A percentile compares a stretch with the other conserved stretches of the same genome.
phyloP scores from a whole-genome alignment of 2,329 filamentous ascomycete genomes.

The Cephalotrichum gorgonifer region DNA sequence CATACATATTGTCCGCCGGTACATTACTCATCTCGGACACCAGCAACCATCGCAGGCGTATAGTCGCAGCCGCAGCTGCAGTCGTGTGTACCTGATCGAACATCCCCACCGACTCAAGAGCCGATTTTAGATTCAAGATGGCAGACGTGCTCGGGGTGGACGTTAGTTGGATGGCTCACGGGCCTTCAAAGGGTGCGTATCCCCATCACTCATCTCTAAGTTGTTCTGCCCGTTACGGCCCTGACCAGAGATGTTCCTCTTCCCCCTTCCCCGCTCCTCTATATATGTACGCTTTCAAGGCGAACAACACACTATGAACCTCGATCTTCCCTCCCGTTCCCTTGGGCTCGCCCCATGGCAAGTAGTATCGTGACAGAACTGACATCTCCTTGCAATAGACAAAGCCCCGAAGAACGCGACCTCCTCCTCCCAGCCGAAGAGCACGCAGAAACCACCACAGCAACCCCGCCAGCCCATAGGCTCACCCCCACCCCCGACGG shows the following conservation, averaged over 20 bases:
- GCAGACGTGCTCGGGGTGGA: constrained; percentile 75
- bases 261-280: background rate
- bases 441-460: background rate
- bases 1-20: too few relatives aligned
- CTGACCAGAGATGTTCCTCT: background rate
- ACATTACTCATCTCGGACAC: too few relatives aligned
- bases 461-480: constrained; percentile 3
- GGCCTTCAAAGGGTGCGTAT: constrained; percentile 65
- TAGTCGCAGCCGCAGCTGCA: too few relatives aligned
- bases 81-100: too few relatives aligned
- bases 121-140: constrained; percentile 34
- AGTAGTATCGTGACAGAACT: background rate
- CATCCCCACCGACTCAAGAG: background rate
- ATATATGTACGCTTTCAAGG: background rate
- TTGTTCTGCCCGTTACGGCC: background rate
- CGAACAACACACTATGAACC: background rate
- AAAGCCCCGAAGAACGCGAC: background rate
- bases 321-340: background rate
- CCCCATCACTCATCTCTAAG: constrained; percentile 17
- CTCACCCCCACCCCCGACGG: background rate
- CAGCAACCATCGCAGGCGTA: too few relatives aligned
- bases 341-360: background rate
- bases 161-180: constrained; percentile 81
- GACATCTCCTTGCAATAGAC: background rate
- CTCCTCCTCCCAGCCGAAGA: background rate